phyloP scores from a whole-genome alignment of 352 stramenopile genomes.

The Globisporangium sylvaticum region DNA sequence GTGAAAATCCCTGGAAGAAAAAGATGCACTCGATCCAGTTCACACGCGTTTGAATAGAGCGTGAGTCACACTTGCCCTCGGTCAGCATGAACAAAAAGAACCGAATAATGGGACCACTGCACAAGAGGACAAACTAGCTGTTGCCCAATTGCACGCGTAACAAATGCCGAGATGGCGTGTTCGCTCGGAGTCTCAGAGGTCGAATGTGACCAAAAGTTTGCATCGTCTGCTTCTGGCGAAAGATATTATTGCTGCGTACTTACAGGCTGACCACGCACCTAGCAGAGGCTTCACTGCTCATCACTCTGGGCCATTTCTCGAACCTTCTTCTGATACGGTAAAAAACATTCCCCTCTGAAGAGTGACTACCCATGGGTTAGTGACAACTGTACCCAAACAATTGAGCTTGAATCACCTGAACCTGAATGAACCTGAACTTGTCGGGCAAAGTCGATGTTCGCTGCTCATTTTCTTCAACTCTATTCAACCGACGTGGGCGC shows the following conservation, averaged over 20 bases:
- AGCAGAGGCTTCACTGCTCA: neutral
- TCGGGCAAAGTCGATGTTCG: neutral
- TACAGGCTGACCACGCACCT: neutral
- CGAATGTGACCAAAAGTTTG: neutral
- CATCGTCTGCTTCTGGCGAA: neutral
- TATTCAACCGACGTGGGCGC: neutral
- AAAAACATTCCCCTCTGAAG: neutral
- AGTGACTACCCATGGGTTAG: constrained; percentile 5
- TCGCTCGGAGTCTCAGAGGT: neutral
- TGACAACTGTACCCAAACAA: neutral
- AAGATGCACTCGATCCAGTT: neutral
- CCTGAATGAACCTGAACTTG: too few species aligned
- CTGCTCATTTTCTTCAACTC: neutral
- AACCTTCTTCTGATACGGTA: constrained; percentile 25
- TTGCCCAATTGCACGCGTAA: neutral
- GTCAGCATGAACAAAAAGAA: neutral
- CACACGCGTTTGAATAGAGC: neutral
- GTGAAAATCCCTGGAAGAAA: constrained; percentile 2
- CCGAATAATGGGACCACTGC: too few species aligned
- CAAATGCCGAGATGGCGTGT: neutral
- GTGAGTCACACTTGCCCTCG: neutral
- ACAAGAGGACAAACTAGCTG: neutral
- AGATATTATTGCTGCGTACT: neutral
- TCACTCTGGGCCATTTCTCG: constrained; percentile 24
- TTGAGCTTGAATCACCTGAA: too few species aligned